Conservation (phyloP, 345 rosid genomes). For the Psidium friedrichsthalianum region DNA sequence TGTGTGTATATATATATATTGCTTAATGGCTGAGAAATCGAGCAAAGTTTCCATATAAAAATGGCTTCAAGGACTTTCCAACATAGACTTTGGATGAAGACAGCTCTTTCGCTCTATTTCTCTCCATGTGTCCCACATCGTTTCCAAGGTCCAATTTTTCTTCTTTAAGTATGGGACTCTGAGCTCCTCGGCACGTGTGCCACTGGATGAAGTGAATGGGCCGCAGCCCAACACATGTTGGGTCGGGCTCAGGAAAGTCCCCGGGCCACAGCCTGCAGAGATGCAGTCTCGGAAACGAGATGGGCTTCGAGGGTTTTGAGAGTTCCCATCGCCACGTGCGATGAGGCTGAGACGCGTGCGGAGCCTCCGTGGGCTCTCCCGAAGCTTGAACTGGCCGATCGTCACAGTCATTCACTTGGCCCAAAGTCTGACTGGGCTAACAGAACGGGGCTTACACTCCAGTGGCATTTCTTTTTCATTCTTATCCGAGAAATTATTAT, state of each 20-base stretch:
- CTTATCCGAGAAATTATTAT: not conserved
- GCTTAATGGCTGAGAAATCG: too few species aligned
- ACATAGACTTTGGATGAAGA: too few species aligned
- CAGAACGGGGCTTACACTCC: conserved; percentile 8
- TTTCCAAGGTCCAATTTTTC: fast-evolving
- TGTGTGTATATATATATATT: too few species aligned
- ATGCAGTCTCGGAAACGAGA: not conserved
- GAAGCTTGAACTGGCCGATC: not conserved
- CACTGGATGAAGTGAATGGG: not conserved
- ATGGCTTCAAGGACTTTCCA: too few species aligned
- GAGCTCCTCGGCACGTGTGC: not conserved
- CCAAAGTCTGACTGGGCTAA: not conserved
- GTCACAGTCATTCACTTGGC: conserved; percentile 3
- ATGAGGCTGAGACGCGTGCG: conserved; percentile 11
- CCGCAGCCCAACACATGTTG: fast-evolving
- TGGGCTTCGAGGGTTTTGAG: fast-evolving
- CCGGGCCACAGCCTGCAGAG: not conserved
- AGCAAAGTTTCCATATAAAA: too few species aligned
- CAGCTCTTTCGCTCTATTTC: too few species aligned
- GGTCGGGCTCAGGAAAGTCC: not conserved
- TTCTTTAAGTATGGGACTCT: not conserved
- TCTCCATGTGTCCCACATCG: not conserved
- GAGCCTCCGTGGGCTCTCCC: not conserved
- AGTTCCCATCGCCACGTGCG: not conserved
- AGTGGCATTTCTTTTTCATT: not conserved